Percentiles rank a stretch among this genome's conserved stretches.
These are phyloP conservation scores for Tolypocladium guangdongense DNA, from an alignment of 2,329 filamentous ascomycete species.

Conservation along the genomic window DNA sequence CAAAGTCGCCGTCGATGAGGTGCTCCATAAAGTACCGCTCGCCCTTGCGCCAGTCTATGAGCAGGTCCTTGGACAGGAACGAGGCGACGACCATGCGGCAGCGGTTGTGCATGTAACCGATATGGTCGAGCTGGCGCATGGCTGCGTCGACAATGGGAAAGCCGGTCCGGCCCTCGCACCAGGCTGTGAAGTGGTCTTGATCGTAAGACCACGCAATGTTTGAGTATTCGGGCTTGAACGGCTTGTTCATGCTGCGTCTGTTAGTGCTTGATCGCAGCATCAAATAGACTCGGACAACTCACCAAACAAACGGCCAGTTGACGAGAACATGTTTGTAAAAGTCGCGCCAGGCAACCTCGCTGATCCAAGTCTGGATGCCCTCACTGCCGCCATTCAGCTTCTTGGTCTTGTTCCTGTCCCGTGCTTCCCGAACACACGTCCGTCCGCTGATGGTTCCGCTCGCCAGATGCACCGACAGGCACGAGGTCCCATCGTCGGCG, in stretches of 20 bases:
- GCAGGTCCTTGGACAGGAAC: conserved; percentile 69
- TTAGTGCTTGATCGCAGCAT: conserved; percentile 1
- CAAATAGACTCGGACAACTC: conserved; percentile 14
- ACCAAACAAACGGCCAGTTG: conserved; percentile 76
- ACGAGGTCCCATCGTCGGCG: conserved; percentile 49
- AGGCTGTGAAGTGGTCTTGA: conserved; percentile 55
- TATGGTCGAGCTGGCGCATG: conserved; percentile 63
- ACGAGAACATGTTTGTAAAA: conserved; percentile 82
- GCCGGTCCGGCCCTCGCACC: conserved; percentile 65
- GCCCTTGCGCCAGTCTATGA: conserved; percentile 75
- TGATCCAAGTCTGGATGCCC: conserved; percentile 65
- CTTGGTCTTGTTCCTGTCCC: conserved; percentile 49
- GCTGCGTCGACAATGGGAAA: conserved; percentile 79
- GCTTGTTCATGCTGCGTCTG: conserved; percentile 40
- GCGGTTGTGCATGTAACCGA: conserved; percentile 76
- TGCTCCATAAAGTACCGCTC: conserved; percentile 77
- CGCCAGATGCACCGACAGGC: conserved; percentile 63
- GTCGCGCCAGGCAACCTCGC: conserved; percentile 76
- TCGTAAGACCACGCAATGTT: conserved; percentile 78
- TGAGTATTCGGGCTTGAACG: conserved; percentile 70
- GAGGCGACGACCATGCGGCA: conserved; percentile 76
- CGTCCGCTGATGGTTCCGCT: conserved; percentile 56
- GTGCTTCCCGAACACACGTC: conserved; percentile 53
- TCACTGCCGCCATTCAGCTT: conserved; percentile 55
- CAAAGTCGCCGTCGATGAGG: conserved; percentile 69